Evolutionary conservation across 768 basidiomycete species (phyloP).

Genomic region (Hericium rajendrae): DNA sequence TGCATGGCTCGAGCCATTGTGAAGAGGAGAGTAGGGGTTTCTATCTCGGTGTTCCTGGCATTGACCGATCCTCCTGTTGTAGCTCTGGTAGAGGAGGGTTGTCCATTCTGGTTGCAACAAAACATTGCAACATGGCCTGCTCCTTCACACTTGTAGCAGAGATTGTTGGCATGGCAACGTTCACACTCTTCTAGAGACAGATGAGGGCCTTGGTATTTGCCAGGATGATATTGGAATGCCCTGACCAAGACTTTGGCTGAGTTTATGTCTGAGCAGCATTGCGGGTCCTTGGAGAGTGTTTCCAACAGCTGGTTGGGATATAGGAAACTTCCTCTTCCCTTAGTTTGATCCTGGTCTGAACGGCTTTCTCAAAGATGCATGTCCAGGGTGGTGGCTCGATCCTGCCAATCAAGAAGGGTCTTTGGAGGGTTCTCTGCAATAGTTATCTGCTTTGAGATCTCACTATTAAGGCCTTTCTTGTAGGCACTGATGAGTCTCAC

Average conservation of each 20-base stretch:
- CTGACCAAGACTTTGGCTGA: neutral
- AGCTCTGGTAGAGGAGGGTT: too few relatives aligned
- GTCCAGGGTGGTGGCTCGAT: neutral
- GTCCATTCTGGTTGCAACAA: neutral
- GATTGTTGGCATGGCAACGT: neutral
- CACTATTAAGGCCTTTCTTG: neutral
- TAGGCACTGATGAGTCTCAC: neutral
- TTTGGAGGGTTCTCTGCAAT: neutral
- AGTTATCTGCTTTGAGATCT: neutral
- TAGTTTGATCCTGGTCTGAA: neutral
- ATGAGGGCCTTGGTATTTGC: neutral
- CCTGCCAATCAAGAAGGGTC: neutral
- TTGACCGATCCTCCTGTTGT: too few relatives aligned
- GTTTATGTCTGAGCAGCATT: neutral
- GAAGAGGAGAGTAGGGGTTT: too few relatives aligned
- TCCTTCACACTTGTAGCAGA: neutral
- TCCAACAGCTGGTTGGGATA: neutral
- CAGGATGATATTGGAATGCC: neutral
- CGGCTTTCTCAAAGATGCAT: neutral
- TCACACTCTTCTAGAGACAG: neutral
- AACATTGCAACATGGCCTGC: neutral
- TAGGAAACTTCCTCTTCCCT: neutral
- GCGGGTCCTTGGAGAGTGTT: too few relatives aligned
- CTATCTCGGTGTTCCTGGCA: too few relatives aligned
- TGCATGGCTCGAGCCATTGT: too few relatives aligned